Percentiles rank a stretch among this genome's conserved stretches.
Conservation (phyloP, 805 yeast species). For the Candida montana region DNA sequence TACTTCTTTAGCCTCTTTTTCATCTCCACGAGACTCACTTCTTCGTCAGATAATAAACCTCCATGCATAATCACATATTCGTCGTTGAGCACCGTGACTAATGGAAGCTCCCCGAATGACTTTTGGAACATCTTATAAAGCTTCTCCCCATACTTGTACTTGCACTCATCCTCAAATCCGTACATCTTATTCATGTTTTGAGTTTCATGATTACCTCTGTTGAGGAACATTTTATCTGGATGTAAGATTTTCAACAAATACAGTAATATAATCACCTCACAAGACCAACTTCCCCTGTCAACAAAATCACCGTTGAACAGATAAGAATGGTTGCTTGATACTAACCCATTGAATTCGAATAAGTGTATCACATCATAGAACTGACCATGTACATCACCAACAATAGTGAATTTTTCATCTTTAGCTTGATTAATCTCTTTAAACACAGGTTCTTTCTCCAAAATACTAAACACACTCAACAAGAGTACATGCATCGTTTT, state of each 20-base stretch:
- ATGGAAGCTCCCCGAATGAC: conserved; percentile 80
- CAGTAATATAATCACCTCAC: conserved; percentile 84
- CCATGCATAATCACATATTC: conserved; percentile 92
- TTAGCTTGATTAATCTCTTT: conserved; percentile 50
- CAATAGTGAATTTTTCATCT: conserved; percentile 54
- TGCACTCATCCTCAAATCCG: conserved; percentile 95
- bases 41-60: conserved; percentile 80
- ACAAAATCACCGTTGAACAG: conserved; percentile 97
- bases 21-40: conserved; percentile 67
- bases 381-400: conserved; percentile 98
- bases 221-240: conserved; percentile 67
- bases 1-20: conserved; percentile 65
- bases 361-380: conserved; percentile 83
- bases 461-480: conserved; percentile 59
- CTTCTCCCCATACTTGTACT: conserved; percentile 77
- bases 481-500: conserved; percentile 79
- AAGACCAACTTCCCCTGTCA: conserved; percentile 97
- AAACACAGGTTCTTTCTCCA: conserved; percentile 64
- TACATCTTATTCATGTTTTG: conserved; percentile 94
- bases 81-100: conserved; percentile 73
- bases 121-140: conserved; percentile 80
- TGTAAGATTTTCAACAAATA: conserved; percentile 71
- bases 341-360: conserved; percentile 70
- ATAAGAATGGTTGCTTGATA: conserved; percentile 59
- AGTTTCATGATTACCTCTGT: conserved; percentile 96